A percentile compares a stretch with the other conserved stretches of the same genome.
These are phyloP conservation scores for Solanum virginianum DNA, from an alignment of 257 asterid genomes.

Conservation along the genomic window DNA sequence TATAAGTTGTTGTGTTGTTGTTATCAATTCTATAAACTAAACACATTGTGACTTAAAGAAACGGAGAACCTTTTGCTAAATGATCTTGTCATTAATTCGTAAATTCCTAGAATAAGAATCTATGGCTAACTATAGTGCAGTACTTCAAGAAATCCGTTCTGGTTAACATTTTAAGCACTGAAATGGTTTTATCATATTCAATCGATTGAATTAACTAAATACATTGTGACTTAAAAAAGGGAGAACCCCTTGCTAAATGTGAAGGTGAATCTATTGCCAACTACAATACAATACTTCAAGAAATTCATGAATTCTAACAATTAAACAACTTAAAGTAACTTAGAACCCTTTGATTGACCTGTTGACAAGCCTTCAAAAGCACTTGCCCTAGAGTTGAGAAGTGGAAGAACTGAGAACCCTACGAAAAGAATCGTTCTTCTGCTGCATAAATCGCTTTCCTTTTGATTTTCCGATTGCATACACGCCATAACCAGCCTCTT, in stretches of 20 bases:
- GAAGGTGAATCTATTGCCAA: no score
- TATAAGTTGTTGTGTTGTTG: no score
- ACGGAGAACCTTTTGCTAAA: background rate
- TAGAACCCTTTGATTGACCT: conserved; percentile 16
- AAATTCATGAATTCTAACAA: no score
- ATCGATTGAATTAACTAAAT: background rate
- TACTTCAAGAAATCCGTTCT: background rate
- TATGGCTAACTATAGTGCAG: background rate
- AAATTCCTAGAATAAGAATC: background rate
- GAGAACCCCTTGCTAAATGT: background rate
- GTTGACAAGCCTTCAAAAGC: conserved; percentile 20
- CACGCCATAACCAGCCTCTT: conserved; percentile 12
- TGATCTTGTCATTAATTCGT: background rate
- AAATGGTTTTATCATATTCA: background rate
- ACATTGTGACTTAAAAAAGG: background rate
- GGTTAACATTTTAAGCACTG: background rate
- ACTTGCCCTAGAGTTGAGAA: conserved; percentile 26
- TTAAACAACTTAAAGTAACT: no score
- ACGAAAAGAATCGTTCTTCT: conserved; percentile 43
- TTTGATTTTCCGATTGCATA: conserved; percentile 20
- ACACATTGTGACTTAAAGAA: background rate
- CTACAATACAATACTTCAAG: no score
- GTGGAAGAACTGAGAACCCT: conserved; percentile 53
- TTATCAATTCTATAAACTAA: background rate
- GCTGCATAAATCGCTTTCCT: conserved; percentile 13